Percentiles rank a stretch among this genome's conserved stretches.
Conservation (phyloP, 1,139 yeast species). For the Scheffersomyces titani region DNA sequence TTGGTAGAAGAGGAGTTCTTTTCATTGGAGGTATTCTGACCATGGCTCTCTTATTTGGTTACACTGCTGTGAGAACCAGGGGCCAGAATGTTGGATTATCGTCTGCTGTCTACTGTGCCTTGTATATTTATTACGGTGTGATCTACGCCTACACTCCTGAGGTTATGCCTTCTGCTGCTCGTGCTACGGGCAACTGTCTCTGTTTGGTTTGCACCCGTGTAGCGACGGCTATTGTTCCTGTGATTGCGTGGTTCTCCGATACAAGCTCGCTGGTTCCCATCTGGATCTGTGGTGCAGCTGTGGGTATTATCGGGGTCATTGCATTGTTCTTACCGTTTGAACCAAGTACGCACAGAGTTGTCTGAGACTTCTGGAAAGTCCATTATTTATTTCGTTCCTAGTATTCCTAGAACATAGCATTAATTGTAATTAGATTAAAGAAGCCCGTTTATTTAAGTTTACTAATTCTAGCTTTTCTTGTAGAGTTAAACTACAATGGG, state of each 20-base stretch:
- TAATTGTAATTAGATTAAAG: not conserved
- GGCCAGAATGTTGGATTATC: conserved; percentile 55
- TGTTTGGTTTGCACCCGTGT: conserved; percentile 49
- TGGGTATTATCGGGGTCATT: conserved; percentile 44
- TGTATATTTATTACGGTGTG: conserved; percentile 56
- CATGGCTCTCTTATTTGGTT: conserved; percentile 59
- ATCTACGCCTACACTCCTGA: conserved; percentile 63
- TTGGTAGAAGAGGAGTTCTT: conserved; percentile 61
- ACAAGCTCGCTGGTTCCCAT: conserved; percentile 50
- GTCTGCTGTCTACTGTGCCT: conserved; percentile 49
- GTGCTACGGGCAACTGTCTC: conserved; percentile 59
- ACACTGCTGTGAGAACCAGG: conserved; percentile 53
- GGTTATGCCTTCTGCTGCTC: conserved; percentile 54
- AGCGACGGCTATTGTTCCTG: conserved; percentile 52
- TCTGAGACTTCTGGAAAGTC: conserved; percentile 5
- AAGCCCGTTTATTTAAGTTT: not conserved
- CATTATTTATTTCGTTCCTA: not conserved
- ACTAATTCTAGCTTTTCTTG: not conserved
- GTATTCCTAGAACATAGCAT: not conserved
- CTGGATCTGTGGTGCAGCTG: conserved; percentile 60
- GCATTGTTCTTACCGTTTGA: conserved; percentile 51
- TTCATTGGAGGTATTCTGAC: conserved; percentile 51
- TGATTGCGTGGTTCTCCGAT: conserved; percentile 50
- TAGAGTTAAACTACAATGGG: not conserved
- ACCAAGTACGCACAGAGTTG: conserved; percentile 29